Conservation (phyloP, 371 early-diverging fungal species). For the Mucor saturninus region DNA sequence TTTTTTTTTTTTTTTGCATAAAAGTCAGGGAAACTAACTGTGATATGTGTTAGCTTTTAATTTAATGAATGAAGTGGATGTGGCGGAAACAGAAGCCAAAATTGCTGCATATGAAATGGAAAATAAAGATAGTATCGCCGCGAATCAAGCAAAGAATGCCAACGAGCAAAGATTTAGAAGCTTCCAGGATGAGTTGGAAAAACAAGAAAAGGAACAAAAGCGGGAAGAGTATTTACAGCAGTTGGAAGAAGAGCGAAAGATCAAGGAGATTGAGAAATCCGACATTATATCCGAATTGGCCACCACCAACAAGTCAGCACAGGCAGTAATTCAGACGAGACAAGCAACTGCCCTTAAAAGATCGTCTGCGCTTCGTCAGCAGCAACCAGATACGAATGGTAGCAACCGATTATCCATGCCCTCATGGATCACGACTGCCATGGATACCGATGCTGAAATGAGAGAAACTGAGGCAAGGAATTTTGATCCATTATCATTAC, state of each 20-base stretch:
- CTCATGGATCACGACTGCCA: constrained; percentile 50
- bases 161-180: constrained; percentile 52
- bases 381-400: constrained; percentile 1
- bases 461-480: constrained; percentile 48
- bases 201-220: constrained; percentile 53
- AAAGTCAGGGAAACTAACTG: not conserved
- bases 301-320: constrained; percentile 54
- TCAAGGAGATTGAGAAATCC: constrained; percentile 52
- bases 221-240: constrained; percentile 61
- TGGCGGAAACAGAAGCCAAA: constrained; percentile 80
- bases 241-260: constrained; percentile 54
- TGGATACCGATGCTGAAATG: constrained; percentile 49
- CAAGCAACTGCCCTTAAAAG: constrained; percentile 47
- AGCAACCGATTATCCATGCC: constrained; percentile 34
- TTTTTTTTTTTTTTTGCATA: too few relatives aligned
- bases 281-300: constrained; percentile 60
- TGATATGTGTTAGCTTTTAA: constrained; percentile 69
- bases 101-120: constrained; percentile 81
- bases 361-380: constrained; percentile 46
- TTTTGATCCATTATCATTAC: constrained; percentile 59
- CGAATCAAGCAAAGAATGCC: constrained; percentile 63
- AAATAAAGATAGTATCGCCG: constrained; percentile 81
- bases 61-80: constrained; percentile 84
- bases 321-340: constrained; percentile 49
- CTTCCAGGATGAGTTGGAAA: constrained; percentile 51